A percentile compares a stretch with the other conserved stretches of the same genome.
phyloP scores from a whole-genome alignment of 805 yeast species.

The Candida qinlingensis region DNA sequence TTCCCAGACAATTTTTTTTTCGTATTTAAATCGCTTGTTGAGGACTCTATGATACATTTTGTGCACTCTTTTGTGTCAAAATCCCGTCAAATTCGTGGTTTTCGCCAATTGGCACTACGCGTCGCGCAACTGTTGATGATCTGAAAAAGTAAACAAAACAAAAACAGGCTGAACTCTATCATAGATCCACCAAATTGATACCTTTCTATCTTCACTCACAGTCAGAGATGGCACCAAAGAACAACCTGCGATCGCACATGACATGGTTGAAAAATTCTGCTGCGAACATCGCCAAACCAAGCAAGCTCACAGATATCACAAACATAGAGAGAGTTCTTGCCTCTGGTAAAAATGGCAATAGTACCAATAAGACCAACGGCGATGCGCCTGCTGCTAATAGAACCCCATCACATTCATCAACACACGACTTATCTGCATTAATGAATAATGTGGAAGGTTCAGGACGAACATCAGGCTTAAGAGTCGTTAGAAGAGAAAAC shows the following conservation, averaged over 20 bases:
- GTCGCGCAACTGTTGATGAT: background rate
- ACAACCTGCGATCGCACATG: slow-evolving; percentile 25
- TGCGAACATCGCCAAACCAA: slow-evolving; percentile 21
- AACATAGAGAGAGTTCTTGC: background rate
- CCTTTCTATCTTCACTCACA: background rate
- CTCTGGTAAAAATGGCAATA: background rate
- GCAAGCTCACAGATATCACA: slow-evolving; percentile 12
- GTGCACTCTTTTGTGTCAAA: background rate
- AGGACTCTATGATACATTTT: too few relatives aligned
- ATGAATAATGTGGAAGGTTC: slow-evolving; percentile 10
- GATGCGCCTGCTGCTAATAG: background rate
- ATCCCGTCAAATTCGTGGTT: background rate
- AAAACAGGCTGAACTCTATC: background rate
- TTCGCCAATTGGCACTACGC: background rate
- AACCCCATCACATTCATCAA: background rate
- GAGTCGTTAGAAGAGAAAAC: slow-evolving; percentile 19
- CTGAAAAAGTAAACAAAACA: background rate
- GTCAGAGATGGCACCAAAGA: slow-evolving; percentile 16
- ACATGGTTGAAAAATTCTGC: slow-evolving; percentile 22
- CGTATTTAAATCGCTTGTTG: too few relatives aligned
- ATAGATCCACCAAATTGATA: background rate
- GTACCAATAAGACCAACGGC: background rate
- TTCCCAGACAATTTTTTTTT: too few relatives aligned
- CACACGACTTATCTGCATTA: slow-evolving; percentile 4
- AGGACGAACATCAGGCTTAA: slow-evolving; percentile 12